Evolutionary conservation across 2,329 filamentous ascomycete genomes (phyloP), one percentile per base, ranked within the genome.

Genomic region (Zasmidium cellare): DNA sequence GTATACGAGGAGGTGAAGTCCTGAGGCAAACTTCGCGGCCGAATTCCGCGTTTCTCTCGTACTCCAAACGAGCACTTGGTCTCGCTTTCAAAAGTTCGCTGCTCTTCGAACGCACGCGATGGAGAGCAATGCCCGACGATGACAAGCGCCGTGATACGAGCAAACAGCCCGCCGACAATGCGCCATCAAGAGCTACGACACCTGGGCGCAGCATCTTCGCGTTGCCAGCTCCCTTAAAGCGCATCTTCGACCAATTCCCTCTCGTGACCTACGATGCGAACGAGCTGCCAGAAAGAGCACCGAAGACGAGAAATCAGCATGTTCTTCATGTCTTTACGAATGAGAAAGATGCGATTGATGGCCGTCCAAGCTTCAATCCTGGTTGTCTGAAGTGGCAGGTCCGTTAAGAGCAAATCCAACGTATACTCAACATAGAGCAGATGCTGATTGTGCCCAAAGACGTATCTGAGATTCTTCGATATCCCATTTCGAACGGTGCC

Each of bases 351-450:
- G 88, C 86, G 31, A 73, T 74, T 56, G 71, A 71, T 41, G 86
- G 86, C 3, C 76, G 79, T 25, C 89, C 92, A 23, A 96, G 91
- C 64, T 96, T 89, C 77, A 97, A 97, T 72, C 94, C 94, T 11
- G 86, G 87, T 58, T 99, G 94, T 79, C 80, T 97, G 70, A 96
- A 93, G 79, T 97, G 92, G 92, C 94, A 97, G 89, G 91, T 93
- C 68, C 65, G 85, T 74, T 31, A 55, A 50, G 9, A 2, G 7
- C 35, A 16, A 18, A 9, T 3, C 6, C 6, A 16, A 14, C 12
- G 11, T 41, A 16, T 14, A 41, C 35, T 23, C 2, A 48, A 3
- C 41, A 55, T 19, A 23, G 31, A 19, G 11, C 31, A 53, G 24
- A n/a, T 18, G 52, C 41, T 58, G 53, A 63, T 31, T 38, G 35